phyloP scores from a whole-genome alignment of 106 monocot species.

The Dactylorhiza incarnata region DNA sequence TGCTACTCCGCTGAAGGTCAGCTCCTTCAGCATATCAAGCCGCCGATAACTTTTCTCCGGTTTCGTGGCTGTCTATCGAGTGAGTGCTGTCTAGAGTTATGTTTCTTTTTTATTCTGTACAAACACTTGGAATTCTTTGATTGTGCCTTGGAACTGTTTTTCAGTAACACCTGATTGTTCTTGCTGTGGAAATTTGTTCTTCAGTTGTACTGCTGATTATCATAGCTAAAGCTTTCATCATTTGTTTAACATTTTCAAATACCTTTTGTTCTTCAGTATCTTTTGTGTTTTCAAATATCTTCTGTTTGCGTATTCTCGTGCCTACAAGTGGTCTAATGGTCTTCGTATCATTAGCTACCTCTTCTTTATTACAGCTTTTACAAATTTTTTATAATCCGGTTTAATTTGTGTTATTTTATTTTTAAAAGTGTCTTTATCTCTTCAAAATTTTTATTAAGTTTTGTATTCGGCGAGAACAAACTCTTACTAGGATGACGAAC shows the following conservation, averaged over 20 bases:
- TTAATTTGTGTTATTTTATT: too few relatives aligned
- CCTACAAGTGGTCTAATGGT: too few relatives aligned
- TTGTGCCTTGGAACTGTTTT: background rate
- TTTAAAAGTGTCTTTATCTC: too few relatives aligned
- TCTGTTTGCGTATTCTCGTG: too few relatives aligned
- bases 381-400: too few relatives aligned
- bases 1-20: constrained; percentile 88
- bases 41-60: constrained; percentile 2
- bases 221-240: background rate
- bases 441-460: too few relatives aligned
- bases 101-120: background rate
- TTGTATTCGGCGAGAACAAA: too few relatives aligned
- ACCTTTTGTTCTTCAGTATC: too few relatives aligned
- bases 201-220: background rate
- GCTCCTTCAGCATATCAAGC: constrained; percentile 73
- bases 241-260: background rate
- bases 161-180: background rate
- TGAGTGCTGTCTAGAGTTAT: background rate
- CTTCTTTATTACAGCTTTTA: too few relatives aligned
- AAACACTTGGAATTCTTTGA: background rate
- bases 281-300: too few relatives aligned
- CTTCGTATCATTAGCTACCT: too few relatives aligned
- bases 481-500: too few relatives aligned
- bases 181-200: background rate
- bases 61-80: background rate